phyloP scores from a whole-genome alignment of 805 yeast genomes.

The Clavispora santaluciae region DNA sequence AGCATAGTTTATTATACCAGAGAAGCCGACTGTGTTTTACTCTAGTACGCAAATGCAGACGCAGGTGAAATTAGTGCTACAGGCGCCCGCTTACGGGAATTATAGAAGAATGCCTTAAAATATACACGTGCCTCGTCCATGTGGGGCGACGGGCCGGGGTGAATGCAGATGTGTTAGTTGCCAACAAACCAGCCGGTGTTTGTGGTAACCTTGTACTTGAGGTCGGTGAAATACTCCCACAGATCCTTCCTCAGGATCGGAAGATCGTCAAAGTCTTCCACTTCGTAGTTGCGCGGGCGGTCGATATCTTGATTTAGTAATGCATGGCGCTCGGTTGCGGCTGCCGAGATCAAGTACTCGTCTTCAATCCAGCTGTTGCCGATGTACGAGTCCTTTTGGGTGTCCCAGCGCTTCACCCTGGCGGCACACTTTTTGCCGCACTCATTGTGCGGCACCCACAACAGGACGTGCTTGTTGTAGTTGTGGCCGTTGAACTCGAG shows the following conservation, averaged over 20 bases:
- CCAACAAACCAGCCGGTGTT: constrained; percentile 7
- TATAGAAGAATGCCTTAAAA: neutral
- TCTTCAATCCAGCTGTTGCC: constrained; percentile 19
- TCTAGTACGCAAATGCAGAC: no score
- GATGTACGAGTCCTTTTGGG: constrained; percentile 2
- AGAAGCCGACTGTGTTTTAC: no score
- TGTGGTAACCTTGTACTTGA: constrained; percentile 5
- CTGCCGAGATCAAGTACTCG: constrained; percentile 29
- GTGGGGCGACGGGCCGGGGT: no score
- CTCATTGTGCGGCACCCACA: constrained; percentile 44
- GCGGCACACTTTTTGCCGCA: constrained; percentile 25
- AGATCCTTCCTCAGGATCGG: constrained; percentile 37
- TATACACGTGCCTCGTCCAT: neutral
- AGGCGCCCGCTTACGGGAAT: no score
- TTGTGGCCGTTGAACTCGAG: constrained; percentile 26
- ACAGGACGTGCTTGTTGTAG: constrained; percentile 37
- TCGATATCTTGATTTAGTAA: constrained; percentile 20
- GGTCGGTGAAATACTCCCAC: constrained; percentile 13
- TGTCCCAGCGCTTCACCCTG: constrained; percentile 35
- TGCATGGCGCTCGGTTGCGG: constrained; percentile 21
- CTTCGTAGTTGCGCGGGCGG: constrained; percentile 21
- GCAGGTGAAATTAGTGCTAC: no score
- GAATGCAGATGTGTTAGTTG: neutral
- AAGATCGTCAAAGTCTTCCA: constrained; percentile 24
- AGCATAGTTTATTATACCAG: no score